Base-by-base conservation (phyloP, 2,329 filamentous ascomycete species). In the Fusarium equiseti region DNA sequence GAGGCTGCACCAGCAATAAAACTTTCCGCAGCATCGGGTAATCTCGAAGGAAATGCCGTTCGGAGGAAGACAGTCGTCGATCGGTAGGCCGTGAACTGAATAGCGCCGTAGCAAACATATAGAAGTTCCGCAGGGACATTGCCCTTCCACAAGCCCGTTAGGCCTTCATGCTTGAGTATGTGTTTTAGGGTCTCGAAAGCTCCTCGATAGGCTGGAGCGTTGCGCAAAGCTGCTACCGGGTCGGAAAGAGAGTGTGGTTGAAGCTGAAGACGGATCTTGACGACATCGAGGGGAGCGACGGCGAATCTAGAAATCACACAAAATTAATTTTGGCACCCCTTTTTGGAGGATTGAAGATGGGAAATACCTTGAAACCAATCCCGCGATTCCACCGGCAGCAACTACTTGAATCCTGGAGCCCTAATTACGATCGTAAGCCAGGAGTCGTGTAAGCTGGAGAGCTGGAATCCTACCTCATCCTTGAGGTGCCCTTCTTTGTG, bases 251-350 rank as follows among this genome's bases (percentile, higher is more conserved):
- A 94, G 83, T 97, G 92, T 46, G 92, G 89, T 81, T 98, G 96
- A 20, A 99, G 90, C 80, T 99, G 96, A 48, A 98, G 90, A 49
- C 96, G 93, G 82, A 99, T 99, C 85, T 99, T 98, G 83, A 98
- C 90, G 69, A 99, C 96, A 81, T 99, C 96, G 73, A 99, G 92
- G 56, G 96, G 96, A 20, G 96, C 94, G 78, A 98, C 91, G 77
- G 96, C 89, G 85, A 99, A 98, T 79, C 93, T 94, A 44, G 74
- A 35, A 54, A 10, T 16, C 24, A 51, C 3, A 50, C 22, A 51
- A 27, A 26, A 67, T 76, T 62, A 76, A 66, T 59, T 8, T 38
- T 58, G 10, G 45, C 11, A 10, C 50, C 9, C 63, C 15, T 42
- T 45, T 24, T 38, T 44, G 44, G 29, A 48, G 29, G 51, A 27